Conservation (phyloP, 305 asterid genomes). For the Fraxinus ornus region DNA sequence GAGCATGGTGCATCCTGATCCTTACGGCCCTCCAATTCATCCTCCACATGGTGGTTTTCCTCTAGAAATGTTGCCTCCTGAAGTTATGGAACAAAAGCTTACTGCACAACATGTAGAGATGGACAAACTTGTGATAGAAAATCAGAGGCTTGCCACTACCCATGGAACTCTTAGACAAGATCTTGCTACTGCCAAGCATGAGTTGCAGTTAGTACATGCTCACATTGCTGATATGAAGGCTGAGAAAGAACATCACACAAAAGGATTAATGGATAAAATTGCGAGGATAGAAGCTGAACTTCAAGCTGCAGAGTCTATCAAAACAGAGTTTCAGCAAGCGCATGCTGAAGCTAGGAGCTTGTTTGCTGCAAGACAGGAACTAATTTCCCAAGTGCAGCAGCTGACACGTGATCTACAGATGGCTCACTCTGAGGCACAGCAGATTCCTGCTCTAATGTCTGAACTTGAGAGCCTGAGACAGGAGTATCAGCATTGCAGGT, state of each 20-base stretch:
- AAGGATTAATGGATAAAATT: conserved; percentile 60
- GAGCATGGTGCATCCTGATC: conserved; percentile 62
- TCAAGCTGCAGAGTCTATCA: conserved; percentile 51
- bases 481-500: conserved; percentile 95
- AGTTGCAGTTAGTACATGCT: conserved; percentile 65
- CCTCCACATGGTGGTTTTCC: conserved; percentile 63
- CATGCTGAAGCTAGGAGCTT: conserved; percentile 74
- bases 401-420: conserved; percentile 70
- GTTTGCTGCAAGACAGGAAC: conserved; percentile 67
- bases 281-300: conserved; percentile 73
- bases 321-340: conserved; percentile 70
- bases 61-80: conserved; percentile 72
- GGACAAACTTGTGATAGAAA: conserved; percentile 77
- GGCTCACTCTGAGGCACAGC: conserved; percentile 76
- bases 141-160: conserved; percentile 81
- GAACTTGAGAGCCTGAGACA: conserved; percentile 77
- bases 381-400: conserved; percentile 63
- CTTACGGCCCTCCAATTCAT: conserved; percentile 49
- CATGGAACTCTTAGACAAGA: conserved; percentile 90
- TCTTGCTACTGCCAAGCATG: conserved; percentile 82
- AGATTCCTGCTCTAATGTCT: conserved; percentile 69
- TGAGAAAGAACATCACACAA: conserved; percentile 69
- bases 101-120: conserved; percentile 77
- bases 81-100: conserved; percentile 84
- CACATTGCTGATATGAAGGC: conserved; percentile 63